Conservation (phyloP, 768 basidiomycete species). For the Lanmaoa rubissima region DNA sequence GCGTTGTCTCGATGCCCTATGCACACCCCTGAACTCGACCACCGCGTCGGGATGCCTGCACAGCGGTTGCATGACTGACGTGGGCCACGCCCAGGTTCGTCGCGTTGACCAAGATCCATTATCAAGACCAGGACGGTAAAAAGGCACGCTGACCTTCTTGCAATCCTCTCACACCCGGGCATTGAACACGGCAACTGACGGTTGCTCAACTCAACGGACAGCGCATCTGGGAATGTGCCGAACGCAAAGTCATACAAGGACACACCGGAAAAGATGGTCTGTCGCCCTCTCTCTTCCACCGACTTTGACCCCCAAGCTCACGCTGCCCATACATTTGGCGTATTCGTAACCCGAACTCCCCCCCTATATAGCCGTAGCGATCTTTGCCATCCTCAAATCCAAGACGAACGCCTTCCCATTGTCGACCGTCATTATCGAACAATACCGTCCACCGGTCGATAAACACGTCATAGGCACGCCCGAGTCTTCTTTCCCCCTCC, state of each 20-base stretch:
- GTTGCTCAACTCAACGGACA: conserved; percentile 29
- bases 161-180: not conserved
- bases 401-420: conserved; percentile 66
- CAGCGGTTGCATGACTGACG: not conserved
- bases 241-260: conserved; percentile 78
- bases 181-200: not conserved
- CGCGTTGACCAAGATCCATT: conserved; percentile 77
- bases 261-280: conserved; percentile 79
- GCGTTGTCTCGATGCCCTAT: not conserved
- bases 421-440: conserved; percentile 86
- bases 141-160: conserved; percentile 43
- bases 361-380: conserved; percentile 64
- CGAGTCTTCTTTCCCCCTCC: not conserved
- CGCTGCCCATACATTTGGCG: not conserved
- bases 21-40: not conserved
- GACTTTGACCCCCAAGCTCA: not conserved
- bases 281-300: conserved; percentile 1
- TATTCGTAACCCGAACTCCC: not conserved
- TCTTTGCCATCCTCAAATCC: conserved; percentile 78
- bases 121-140: conserved; percentile 73
- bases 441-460: conserved; percentile 86
- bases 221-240: conserved; percentile 89
- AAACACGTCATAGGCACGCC: conserved; percentile 67
- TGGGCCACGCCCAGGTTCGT: conserved; percentile 61
- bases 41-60: not conserved